phyloP scores from a whole-genome alignment of 305 asterid genomes.

The Fraxinus albicans region DNA sequence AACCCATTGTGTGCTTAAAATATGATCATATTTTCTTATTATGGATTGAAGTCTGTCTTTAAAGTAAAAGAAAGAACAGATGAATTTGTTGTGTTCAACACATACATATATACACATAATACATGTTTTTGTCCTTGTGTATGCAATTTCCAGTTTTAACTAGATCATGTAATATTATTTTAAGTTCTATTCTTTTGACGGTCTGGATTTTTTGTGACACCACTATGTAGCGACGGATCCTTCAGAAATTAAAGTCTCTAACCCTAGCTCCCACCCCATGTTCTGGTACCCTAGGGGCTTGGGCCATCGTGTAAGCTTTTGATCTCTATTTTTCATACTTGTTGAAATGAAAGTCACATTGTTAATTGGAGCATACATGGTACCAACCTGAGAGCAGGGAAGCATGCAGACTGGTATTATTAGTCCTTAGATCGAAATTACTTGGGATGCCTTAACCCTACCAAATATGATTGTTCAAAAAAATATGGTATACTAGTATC shows the following conservation, averaged over 20 bases:
- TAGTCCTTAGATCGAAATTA: background rate
- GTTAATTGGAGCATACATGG: background rate
- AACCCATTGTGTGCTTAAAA: background rate
- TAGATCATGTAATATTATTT: conserved; percentile 2
- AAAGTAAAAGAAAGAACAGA: background rate
- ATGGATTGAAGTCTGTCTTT: background rate
- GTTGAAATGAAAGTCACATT: background rate
- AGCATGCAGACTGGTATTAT: background rate
- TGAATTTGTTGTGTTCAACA: background rate
- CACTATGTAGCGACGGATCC: background rate
- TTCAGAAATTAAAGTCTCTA: background rate
- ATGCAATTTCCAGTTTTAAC: background rate
- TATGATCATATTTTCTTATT: background rate
- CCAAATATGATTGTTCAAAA: background rate
- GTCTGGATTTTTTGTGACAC: background rate
- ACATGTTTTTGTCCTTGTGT: background rate
- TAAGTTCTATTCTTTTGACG: background rate
- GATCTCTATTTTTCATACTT: background rate
- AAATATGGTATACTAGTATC: background rate
- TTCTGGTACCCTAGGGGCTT: background rate
- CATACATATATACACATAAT: background rate
- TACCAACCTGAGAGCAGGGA: background rate
- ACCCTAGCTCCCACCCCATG: background rate
- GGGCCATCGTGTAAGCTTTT: background rate
- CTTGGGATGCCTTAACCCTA: background rate